These are phyloP conservation scores for Haplographium delicatum DNA, from an alignment of 495 filamentous ascomycete species.

Conservation along the genomic window DNA sequence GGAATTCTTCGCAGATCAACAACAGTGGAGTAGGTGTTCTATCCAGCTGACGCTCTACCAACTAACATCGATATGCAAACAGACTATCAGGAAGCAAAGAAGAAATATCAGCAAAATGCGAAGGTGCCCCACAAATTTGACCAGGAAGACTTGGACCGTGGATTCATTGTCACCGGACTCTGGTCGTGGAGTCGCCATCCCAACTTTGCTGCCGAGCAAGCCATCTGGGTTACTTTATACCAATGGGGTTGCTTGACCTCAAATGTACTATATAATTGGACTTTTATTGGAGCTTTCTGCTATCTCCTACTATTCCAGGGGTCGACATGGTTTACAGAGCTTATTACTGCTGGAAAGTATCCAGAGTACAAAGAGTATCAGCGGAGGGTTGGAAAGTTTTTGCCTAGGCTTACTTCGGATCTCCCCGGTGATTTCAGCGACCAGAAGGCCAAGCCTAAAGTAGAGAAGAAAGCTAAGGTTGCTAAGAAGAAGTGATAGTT, in stretches of 20 bases:
- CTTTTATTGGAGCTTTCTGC: slow-evolving; percentile 59
- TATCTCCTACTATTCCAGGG: slow-evolving; percentile 82
- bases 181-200: slow-evolving; percentile 87
- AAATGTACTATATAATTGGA: slow-evolving; percentile 70
- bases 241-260: slow-evolving; percentile 76
- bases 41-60: not conserved
- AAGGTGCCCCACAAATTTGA: slow-evolving; percentile 58
- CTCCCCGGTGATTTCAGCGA: slow-evolving; percentile 35
- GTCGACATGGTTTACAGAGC: slow-evolving; percentile 82
- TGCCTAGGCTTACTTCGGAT: slow-evolving; percentile 55
- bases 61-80: slow-evolving; percentile 16
- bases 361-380: slow-evolving; percentile 85
- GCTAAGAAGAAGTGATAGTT: too few species aligned
- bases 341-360: slow-evolving; percentile 76
- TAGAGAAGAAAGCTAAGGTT: slow-evolving; percentile 10
- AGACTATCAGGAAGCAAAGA: slow-evolving; percentile 80
- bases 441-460: slow-evolving; percentile 22
- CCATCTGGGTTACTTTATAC: slow-evolving; percentile 83
- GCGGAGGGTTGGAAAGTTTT: slow-evolving; percentile 70
- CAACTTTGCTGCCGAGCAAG: slow-evolving; percentile 90
- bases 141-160: slow-evolving; percentile 79
- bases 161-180: slow-evolving; percentile 80
- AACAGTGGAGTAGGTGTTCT: slow-evolving; percentile 71
- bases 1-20: slow-evolving; percentile 81
- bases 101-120: slow-evolving; percentile 62